Conservation (phyloP, 2,329 filamentous ascomycete species). For the Hyphodiscus sp. region DNA sequence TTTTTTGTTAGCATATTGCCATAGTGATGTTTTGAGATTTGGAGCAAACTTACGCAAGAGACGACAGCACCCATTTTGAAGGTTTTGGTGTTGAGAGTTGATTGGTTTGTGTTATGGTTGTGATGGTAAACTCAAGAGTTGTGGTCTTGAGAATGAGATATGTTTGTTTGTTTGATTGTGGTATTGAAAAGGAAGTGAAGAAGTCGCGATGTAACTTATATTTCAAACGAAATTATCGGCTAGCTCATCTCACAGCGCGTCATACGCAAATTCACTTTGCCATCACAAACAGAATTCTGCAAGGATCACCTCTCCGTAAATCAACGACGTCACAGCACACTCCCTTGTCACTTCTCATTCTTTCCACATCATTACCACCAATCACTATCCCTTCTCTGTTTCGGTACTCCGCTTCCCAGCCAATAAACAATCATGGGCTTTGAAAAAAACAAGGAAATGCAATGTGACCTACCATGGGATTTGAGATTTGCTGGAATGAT, state of each 20-base stretch:
- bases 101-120: not conserved
- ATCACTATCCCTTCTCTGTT: no score
- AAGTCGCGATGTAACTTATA: not conserved
- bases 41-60: constrained; percentile 28
- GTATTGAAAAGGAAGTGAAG: not conserved
- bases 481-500: no score
- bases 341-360: no score
- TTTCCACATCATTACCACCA: no score
- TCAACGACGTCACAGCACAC: no score
- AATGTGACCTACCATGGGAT: no score
- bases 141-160: not conserved
- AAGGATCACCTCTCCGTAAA: not conserved
- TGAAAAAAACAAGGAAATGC: no score
- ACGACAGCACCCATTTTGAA: constrained; percentile 32
- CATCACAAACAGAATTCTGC: not conserved
- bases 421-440: no score
- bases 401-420: no score
- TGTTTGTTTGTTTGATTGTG: not conserved
- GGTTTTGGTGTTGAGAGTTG: not conserved
- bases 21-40: no score
- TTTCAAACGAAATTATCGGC: not conserved
- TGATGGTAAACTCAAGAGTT: not conserved
- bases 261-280: not conserved
- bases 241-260: not conserved
- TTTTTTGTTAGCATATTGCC: constrained; percentile 9